Conservation (phyloP, 176 grass and related monocot species). For the Rhynchospora tenuis region DNA sequence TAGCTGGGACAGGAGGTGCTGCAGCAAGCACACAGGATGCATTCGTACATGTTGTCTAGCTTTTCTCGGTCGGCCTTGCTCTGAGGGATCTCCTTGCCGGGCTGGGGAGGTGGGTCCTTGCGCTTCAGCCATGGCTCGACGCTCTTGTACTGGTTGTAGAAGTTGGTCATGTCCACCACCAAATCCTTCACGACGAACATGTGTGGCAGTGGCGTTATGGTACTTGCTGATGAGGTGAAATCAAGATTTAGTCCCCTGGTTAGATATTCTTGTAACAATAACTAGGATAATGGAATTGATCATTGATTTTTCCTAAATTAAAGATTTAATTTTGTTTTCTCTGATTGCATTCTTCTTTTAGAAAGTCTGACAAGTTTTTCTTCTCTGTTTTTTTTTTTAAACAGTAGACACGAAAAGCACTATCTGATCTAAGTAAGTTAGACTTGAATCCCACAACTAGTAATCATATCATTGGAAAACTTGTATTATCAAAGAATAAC, state of each 20-base stretch:
- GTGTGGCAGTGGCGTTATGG: constrained; percentile 76
- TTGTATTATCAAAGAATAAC: not conserved
- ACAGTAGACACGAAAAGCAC: too few relatives aligned
- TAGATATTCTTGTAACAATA: not conserved
- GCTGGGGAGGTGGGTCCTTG: constrained; percentile 16
- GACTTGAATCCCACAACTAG: not conserved
- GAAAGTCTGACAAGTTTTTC: not conserved
- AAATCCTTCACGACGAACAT: constrained; percentile 98
- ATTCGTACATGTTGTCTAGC: constrained; percentile 39
- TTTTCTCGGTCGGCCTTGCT: constrained; percentile 38
- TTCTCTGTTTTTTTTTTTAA: too few relatives aligned
- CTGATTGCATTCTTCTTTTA: not conserved
- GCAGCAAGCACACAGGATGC: constrained; percentile 42
- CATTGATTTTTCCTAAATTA: not conserved
- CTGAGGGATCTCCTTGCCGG: constrained; percentile 26
- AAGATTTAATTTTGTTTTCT: not conserved
- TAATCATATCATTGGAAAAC: not conserved
- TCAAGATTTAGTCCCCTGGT: not conserved
- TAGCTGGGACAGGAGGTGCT: constrained; percentile 35
- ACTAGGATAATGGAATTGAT: not conserved
- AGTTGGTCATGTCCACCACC: constrained; percentile 96
- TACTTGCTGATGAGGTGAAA: constrained; percentile 20
- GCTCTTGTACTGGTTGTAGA: constrained; percentile 84
- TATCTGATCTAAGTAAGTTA: too few relatives aligned
- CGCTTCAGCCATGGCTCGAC: constrained; percentile 50